These are phyloP conservation scores for Microglena sp. DNA, from an alignment of 139 green algal species.

Conservation along the genomic window DNA sequence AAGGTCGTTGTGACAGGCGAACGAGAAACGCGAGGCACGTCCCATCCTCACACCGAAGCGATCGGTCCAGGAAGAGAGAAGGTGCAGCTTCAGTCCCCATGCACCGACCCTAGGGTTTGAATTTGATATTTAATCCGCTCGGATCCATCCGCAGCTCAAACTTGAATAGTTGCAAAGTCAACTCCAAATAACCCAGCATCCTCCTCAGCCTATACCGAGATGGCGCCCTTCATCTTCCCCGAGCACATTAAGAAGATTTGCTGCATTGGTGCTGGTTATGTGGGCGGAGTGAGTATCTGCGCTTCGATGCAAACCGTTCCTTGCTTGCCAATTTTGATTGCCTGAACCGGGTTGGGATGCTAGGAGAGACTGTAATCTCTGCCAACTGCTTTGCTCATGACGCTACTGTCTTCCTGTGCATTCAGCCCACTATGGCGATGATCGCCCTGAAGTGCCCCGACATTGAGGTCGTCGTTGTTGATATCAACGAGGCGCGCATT, in stretches of 20 bases:
- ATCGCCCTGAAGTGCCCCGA: slow-evolving; percentile 91
- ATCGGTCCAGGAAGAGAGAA: too few species aligned
- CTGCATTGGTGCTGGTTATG: slow-evolving; percentile 73
- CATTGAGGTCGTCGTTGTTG: slow-evolving; percentile 87
- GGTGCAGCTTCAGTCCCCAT: too few species aligned
- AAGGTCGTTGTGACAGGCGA: too few species aligned
- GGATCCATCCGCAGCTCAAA: too few species aligned
- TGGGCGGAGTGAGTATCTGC: slow-evolving; percentile 46
- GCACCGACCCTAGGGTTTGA: too few species aligned
- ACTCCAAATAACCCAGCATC: too few species aligned
- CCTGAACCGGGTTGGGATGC: background rate
- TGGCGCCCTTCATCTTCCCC: slow-evolving; percentile 18
- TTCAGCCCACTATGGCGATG: slow-evolving; percentile 81
- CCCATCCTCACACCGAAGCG: too few species aligned
- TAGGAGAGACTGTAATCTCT: background rate
- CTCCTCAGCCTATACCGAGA: too few species aligned
- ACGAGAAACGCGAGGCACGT: too few species aligned
- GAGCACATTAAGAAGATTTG: slow-evolving; percentile 12
- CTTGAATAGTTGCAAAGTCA: too few species aligned
- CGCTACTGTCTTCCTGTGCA: slow-evolving; percentile 14
- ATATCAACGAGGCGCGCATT: slow-evolving; percentile 74
- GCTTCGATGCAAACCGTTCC: background rate
- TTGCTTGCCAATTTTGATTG: too few species aligned
- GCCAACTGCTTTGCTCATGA: background rate
- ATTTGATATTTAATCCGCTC: too few species aligned